Percentiles rank a stretch among this genome's conserved stretches.
Conservation (phyloP, 768 basidiomycete genomes). For the Galerina sulciceps region DNA sequence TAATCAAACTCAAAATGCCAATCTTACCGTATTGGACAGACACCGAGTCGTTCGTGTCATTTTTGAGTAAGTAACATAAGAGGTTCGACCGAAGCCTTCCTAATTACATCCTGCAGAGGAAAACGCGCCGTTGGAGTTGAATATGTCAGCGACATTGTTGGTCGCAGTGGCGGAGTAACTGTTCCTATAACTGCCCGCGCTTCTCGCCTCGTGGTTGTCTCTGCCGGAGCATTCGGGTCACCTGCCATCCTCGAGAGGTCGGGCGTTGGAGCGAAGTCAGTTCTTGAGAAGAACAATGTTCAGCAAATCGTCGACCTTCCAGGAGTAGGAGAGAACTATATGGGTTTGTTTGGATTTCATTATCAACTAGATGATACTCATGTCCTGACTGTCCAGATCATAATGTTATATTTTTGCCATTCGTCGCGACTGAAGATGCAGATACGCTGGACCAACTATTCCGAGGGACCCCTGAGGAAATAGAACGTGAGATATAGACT, state of each 20-base stretch:
- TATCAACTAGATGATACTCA: background rate
- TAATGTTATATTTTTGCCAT: conserved; percentile 40
- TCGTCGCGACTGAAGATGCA: conserved; percentile 47
- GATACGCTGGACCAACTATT: conserved; percentile 54
- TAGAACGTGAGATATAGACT: conserved; percentile 39
- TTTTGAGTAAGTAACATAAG: conserved; percentile 42
- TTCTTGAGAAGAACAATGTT: conserved; percentile 55
- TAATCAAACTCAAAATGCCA: conserved; percentile 44
- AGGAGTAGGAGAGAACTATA: conserved; percentile 75
- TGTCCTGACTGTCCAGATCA: conserved; percentile 38
- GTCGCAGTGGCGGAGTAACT: conserved; percentile 22
- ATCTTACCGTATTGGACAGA: conserved; percentile 43
- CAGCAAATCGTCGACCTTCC: conserved; percentile 63
- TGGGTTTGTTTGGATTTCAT: conserved; percentile 36
- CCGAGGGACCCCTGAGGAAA: conserved; percentile 40
- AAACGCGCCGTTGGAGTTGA: conserved; percentile 55
- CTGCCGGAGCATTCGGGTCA: conserved; percentile 59
- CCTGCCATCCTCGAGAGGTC: conserved; percentile 58
- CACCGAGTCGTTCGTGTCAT: conserved; percentile 51
- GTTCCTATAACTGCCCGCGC: conserved; percentile 33
- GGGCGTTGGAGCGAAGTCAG: conserved; percentile 58
- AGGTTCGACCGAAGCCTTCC: background rate
- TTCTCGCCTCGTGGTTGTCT: conserved; percentile 51
- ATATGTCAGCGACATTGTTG: conserved; percentile 42
- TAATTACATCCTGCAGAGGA: conserved; percentile 28